Evolutionary conservation across 129 eudicot genomes (phyloP), one percentile per base, ranked within the genome.

Genomic region (Mikania micrantha): DNA sequence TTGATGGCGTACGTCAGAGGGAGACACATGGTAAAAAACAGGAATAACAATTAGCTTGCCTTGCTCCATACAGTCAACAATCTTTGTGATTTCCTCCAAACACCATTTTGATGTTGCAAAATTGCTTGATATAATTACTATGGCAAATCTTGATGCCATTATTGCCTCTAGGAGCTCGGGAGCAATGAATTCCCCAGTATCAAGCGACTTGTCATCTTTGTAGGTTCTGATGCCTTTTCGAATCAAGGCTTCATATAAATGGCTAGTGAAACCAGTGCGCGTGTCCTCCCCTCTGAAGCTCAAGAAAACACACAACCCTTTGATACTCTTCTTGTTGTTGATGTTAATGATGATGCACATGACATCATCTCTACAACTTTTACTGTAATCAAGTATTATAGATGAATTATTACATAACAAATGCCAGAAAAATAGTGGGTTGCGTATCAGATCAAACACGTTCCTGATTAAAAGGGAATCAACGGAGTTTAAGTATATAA

Each of bases 271-370:
- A n/a, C n/a, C n/a, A n/a, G n/a, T n/a, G n/a, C n/a, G n/a, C n/a
- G 69, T 63, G 17, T 63, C 69, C 7, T 63, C 69, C 10, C 69
- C 69, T 63, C 52, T 11, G 38, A 64, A 64, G 38, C 69, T 64
- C 53, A 64, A 12, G 69, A 64, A 64, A 41, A 64, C 69, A 41
- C 53, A 16, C 25, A 27, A 13, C 48, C 69, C 54, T 41, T 7
- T 24, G 53, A 40, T n/a, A 3, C 3, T 41, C 16, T 53, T 53
- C 5, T 24, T 11, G 7, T 22, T 52, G 29, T 21, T 21, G 22
- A 0, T 40, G 24, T 10, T 21, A 19, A 38, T 6, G 35, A 50
- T 39, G 68, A 41, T 64, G 44, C 45, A 60, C 29, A 58, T 29
- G 66, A 32, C 66, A 17, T n/a, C 66, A 60, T 17, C 44, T 60